A percentile compares a stretch with the other conserved stretches of the same genome.
phyloP scores from a whole-genome alignment of 148 eudicot species.

The Fagopyrum esculentum region DNA sequence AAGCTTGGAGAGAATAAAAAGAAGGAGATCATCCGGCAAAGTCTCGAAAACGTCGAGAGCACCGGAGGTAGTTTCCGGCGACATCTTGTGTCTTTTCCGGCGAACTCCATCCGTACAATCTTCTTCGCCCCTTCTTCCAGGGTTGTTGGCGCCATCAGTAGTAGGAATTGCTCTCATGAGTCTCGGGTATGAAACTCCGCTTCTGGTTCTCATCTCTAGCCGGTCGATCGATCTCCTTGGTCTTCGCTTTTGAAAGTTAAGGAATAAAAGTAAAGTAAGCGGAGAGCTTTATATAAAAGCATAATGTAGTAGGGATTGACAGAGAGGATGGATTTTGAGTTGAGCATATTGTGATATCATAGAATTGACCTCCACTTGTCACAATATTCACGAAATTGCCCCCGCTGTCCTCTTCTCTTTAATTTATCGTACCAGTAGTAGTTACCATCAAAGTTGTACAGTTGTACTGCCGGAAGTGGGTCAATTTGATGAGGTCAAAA shows the following conservation, averaged over 20 bases:
- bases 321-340: no score
- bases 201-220: neutral
- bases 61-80: neutral
- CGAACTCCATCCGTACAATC: neutral
- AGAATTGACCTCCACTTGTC: neutral
- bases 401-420: neutral
- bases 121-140: neutral
- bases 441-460: neutral
- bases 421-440: neutral
- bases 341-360: no score
- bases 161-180: no score
- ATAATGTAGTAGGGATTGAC: no score
- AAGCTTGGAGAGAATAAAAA: conserved; percentile 37
- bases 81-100: neutral
- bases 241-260: neutral
- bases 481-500: neutral
- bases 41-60: conserved; percentile 28
- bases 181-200: neutral
- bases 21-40: conserved; percentile 50
- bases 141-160: neutral
- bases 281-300: neutral
- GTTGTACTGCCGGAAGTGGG: neutral
- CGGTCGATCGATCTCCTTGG: neutral
- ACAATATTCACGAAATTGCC: neutral
- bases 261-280: neutral